Evolutionary conservation across 768 basidiomycete species (phyloP), one percentile per base, ranked within the genome.

Genomic region (Russula griseocarnosa): DNA sequence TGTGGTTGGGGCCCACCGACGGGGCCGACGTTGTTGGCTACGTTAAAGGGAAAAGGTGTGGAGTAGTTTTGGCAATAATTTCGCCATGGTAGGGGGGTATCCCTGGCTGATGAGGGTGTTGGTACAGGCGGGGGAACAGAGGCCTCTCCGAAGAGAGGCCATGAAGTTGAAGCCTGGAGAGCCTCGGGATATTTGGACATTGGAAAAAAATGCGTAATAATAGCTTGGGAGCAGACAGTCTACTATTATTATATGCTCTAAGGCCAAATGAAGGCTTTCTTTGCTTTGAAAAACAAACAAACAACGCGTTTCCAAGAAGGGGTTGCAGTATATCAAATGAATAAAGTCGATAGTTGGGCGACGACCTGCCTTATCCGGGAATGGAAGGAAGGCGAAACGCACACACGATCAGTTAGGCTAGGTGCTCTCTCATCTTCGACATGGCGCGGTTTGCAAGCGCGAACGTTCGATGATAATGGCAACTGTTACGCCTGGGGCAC

Each of bases 121-220:
- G 47, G 36, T 10, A 28, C 16, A 7, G 34, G 24, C 20, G 24
- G 38, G 10, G 28, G 60, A 16, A 28, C 51, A 16, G 59, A 22
- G 13, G 28, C 5, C n/a, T 42, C 50, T 32, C 59, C 59, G n/a
- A 22, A 30, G 30, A 11, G 4, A 13, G 7, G 18, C 51, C 40
- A 44, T 26, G 11, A 9, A 36, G 36, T n/a, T n/a, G n/a, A n/a
- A n/a, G n/a, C 13, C 13, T 36, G n/a, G 50, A 6, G 11, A 36
- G 36, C 36, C 6, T 56, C 14, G 14, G 53, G 16, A 24, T 50
- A 59, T 20, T 50, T 42, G 2, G 60, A 60, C 60, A 60, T 60
- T 22, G 49, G n/a, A n/a, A 14, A 18, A 5, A 4, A 30, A 16
- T 46, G 38, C 18, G 14, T 38, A n/a, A n/a, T n/a, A n/a, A n/a